phyloP scores from a whole-genome alignment of 2,329 filamentous ascomycete genomes.

The Colletotrichum sp. region DNA sequence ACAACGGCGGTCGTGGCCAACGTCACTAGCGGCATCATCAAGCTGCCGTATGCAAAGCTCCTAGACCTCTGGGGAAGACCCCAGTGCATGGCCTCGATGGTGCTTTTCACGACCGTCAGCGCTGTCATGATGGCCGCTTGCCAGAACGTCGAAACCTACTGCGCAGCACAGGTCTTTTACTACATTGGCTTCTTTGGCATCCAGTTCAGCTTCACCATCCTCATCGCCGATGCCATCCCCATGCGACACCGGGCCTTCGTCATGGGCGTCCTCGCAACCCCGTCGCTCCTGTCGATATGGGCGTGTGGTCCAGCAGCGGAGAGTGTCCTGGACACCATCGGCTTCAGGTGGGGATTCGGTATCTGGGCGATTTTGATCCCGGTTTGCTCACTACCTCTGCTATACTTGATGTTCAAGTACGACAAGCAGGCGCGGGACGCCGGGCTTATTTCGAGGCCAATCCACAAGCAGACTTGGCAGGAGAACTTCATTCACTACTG shows the following conservation, averaged over 20 bases:
- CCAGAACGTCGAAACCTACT: slow-evolving; percentile 46
- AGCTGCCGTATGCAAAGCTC: slow-evolving; percentile 33
- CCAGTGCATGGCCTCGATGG: slow-evolving; percentile 35
- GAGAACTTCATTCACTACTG: background rate
- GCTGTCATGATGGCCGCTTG: slow-evolving; percentile 61
- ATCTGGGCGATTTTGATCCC: background rate
- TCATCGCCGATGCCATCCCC: background rate
- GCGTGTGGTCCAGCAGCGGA: background rate
- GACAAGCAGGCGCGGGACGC: background rate
- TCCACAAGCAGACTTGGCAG: background rate
- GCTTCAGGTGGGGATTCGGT: background rate
- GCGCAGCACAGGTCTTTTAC: slow-evolving; percentile 26
- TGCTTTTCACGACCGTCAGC: slow-evolving; percentile 41
- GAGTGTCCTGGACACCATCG: background rate
- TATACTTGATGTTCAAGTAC: background rate
- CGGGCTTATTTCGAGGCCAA: background rate
- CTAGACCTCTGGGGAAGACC: slow-evolving; percentile 40
- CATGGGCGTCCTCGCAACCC: background rate
- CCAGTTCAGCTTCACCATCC: background rate
- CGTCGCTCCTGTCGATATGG: background rate
- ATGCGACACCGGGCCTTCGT: background rate
- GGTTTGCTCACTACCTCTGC: background rate
- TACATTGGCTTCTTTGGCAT: background rate
- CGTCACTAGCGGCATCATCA: background rate
- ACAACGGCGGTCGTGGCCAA: background rate